Conservation (phyloP, 345 rosid species). For the Diplotaxis tenuifolia region DNA sequence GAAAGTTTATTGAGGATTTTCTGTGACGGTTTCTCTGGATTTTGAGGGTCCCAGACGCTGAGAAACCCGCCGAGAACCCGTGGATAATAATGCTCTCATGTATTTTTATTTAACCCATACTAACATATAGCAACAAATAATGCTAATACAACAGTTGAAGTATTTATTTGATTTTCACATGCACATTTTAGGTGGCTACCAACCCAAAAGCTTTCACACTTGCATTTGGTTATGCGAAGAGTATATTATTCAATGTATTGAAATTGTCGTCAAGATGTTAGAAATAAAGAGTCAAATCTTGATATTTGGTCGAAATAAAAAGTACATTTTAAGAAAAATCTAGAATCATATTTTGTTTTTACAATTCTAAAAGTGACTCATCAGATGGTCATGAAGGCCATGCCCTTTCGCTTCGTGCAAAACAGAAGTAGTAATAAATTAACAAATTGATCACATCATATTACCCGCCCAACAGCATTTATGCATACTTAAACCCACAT, state of each 20-base stretch:
- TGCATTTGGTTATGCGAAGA: constrained; percentile 2
- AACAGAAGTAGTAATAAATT: constrained; percentile 10
- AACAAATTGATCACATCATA: constrained; percentile 4
- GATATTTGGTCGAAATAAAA: background rate
- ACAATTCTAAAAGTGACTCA: constrained; percentile 25
- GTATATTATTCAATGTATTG: constrained; percentile 10
- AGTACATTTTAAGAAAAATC: background rate
- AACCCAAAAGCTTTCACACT: constrained; percentile 25
- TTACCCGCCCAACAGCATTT: constrained; percentile 4
- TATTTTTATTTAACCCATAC: background rate
- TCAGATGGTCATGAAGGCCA: constrained; percentile 31
- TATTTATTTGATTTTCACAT: constrained; percentile 15
- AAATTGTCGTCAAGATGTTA: constrained; percentile 3
- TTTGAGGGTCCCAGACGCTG: too few relatives aligned
- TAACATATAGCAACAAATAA: background rate
- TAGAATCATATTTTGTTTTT: background rate
- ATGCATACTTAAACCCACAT: background rate
- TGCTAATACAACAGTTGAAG: background rate
- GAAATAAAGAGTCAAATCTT: background rate
- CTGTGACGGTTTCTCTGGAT: too few relatives aligned
- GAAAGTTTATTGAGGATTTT: too few relatives aligned
- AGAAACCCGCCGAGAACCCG: too few relatives aligned
- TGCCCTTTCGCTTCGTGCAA: constrained; percentile 36
- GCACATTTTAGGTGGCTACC: constrained; percentile 32
- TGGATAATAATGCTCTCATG: too few relatives aligned